Evolutionary conservation across 352 stramenopile genomes (phyloP).

Genomic region (Halophytophthora polymorphica): DNA sequence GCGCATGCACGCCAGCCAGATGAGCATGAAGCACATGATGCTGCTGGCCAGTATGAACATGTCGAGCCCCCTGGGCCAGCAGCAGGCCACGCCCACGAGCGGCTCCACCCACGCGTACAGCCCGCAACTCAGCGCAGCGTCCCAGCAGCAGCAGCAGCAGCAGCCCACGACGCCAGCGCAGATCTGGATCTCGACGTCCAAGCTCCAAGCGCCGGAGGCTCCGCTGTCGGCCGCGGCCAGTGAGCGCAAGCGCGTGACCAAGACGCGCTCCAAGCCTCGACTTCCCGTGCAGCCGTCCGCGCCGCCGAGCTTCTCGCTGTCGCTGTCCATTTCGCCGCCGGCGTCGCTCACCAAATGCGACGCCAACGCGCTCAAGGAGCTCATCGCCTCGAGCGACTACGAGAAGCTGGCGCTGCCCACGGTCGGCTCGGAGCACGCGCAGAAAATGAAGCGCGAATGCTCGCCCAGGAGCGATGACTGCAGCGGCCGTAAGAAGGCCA

Average conservation of each 20-base stretch:
- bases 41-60: slow-evolving; percentile 17
- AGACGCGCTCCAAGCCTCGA: slow-evolving; percentile 3
- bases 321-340: slow-evolving; percentile 27
- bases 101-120: slow-evolving; percentile 27
- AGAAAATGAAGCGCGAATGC: slow-evolving; percentile 18
- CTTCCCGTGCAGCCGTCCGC: slow-evolving; percentile 15
- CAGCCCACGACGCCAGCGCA: slow-evolving; percentile 1
- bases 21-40: slow-evolving; percentile 32
- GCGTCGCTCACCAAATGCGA: slow-evolving; percentile 21
- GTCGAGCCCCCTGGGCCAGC: slow-evolving; percentile 12
- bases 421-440: not conserved
- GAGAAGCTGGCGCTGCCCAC: slow-evolving; percentile 1
- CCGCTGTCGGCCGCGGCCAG: not conserved
- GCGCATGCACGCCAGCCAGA: slow-evolving; percentile 9
- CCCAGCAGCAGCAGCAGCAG: slow-evolving; percentile 5
- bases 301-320: slow-evolving; percentile 15
- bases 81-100: slow-evolving; percentile 22
- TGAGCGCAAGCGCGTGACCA: not conserved
- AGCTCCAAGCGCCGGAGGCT: not conserved
- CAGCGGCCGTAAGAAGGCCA: slow-evolving; percentile 6
- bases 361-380: slow-evolving; percentile 25
- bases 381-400: slow-evolving; percentile 35
- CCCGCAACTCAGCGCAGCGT: not conserved
- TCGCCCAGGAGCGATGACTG: not conserved
- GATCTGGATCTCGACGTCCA: slow-evolving; percentile 21